phyloP scores from a whole-genome alignment of 345 rosid species.

The Orychophragmus violaceus region DNA sequence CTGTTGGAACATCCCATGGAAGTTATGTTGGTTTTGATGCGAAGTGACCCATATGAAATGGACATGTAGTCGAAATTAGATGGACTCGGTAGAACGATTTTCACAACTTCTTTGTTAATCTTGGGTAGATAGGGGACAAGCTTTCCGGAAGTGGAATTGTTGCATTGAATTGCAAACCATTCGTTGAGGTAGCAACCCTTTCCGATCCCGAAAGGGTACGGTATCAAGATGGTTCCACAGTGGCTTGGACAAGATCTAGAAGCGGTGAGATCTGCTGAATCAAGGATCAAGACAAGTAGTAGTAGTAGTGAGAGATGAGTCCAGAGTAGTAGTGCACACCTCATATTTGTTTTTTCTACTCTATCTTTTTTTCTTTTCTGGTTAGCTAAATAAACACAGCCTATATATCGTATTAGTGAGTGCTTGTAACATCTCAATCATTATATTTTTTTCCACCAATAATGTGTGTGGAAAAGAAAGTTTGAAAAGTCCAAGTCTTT shows the following conservation, averaged over 20 bases:
- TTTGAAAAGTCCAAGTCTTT: background rate
- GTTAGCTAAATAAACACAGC: background rate
- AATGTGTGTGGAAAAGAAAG: background rate
- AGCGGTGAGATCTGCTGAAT: background rate
- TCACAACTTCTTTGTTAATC: background rate
- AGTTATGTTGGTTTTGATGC: background rate
- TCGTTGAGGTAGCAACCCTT: background rate
- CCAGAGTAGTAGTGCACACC: background rate
- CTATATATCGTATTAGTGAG: background rate
- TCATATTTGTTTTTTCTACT: background rate
- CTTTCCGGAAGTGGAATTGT: background rate
- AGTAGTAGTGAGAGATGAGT: background rate
- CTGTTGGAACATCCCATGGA: background rate
- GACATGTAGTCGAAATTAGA: background rate
- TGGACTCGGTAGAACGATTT: background rate
- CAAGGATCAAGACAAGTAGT: background rate
- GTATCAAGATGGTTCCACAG: background rate
- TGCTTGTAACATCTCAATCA: background rate
- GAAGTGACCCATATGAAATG: background rate
- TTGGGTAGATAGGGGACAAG: background rate
- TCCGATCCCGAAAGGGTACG: background rate
- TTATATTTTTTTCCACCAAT: background rate
- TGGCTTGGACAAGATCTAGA: background rate
- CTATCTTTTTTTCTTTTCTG: background rate
- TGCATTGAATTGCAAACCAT: background rate